Evolutionary conservation across 164 flowering plant species (phyloP), one percentile per base, ranked within the genome.

Genomic region (Aristolochia contorta): DNA sequence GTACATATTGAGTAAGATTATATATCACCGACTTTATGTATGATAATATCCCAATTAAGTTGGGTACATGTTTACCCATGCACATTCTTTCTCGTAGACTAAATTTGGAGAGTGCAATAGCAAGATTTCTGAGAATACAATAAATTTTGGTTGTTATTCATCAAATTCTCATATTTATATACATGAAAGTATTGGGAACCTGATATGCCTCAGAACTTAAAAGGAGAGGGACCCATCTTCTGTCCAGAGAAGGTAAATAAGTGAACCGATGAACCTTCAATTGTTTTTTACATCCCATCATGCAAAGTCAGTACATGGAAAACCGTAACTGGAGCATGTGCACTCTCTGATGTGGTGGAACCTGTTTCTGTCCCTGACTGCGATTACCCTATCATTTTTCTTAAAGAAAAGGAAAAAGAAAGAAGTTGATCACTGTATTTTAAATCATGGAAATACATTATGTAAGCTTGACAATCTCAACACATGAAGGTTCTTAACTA

Each of bases 261-360:
- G 30, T 2, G 30, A 27, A 27, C 30, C 5, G 30, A 27, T 27
- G 30, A 27, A 27, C 50, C 50, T 27, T 47, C 19, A 15, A 2
- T 47, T 15, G 19, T 3, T 7, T 14, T 15, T 47, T 1, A 47
- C 1, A 2, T 3, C 1, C 1, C 18, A 27, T 27, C 50, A 5
- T 9, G 47, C 14, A 47, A 33, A 15, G 24, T 43, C 52, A 41
- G 66, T 71, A 80, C 69, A 91, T 96, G 93, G 83, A 67, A 77
- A 84, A 22, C 84, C 86, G 33, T 67, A 75, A 81, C 97, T 88
- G 58, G 96, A 84, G 67, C 96, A 86, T 66, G 62, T 67, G 55
- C 95, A 93, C 69, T 82, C 80, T 70, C 71, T 76, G 67, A 91
- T 86, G 71, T 77, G 87, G 71, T 91, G 97, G 78, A 91, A 88